Percentiles rank a stretch among this genome's conserved stretches.
Conservation (phyloP, 2,329 filamentous ascomycete genomes). For the Zymoseptoria tritici region DNA sequence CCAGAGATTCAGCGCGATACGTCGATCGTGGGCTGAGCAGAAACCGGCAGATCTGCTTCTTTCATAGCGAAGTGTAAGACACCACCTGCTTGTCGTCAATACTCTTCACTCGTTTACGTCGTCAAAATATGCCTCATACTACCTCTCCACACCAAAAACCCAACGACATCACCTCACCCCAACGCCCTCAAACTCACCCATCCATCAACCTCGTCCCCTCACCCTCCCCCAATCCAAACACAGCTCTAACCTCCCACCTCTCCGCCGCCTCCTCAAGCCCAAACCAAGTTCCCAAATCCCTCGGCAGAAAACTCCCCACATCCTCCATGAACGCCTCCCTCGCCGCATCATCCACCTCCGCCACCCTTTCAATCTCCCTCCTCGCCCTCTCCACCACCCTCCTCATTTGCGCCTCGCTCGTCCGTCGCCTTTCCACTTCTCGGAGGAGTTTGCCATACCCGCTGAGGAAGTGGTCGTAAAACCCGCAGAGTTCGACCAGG, state of each 20-base stretch:
- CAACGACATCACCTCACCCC: no score
- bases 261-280: conserved; percentile 17
- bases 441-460: conserved; percentile 80
- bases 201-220: not conserved
- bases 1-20: not conserved
- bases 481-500: conserved; percentile 67
- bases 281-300: conserved; percentile 23
- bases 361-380: conserved; percentile 66
- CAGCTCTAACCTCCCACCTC: conserved; percentile 20
- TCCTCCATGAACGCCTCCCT: conserved; percentile 73
- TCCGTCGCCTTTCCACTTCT: conserved; percentile 69
- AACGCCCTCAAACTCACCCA: not conserved
- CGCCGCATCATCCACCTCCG: conserved; percentile 58
- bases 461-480: conserved; percentile 79
- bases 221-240: not conserved
- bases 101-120: not conserved
- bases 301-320: conserved; percentile 75
- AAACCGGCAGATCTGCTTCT: not conserved
- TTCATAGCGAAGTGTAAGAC: not conserved
- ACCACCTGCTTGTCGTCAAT: no score
- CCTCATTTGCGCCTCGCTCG: conserved; percentile 66
- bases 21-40: not conserved
- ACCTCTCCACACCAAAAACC: not conserved
- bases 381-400: conserved; percentile 70
- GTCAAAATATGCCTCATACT: not conserved